Conservation (phyloP, 2,329 filamentous ascomycete species). For the Colletotrichum ledebouriae region DNA sequence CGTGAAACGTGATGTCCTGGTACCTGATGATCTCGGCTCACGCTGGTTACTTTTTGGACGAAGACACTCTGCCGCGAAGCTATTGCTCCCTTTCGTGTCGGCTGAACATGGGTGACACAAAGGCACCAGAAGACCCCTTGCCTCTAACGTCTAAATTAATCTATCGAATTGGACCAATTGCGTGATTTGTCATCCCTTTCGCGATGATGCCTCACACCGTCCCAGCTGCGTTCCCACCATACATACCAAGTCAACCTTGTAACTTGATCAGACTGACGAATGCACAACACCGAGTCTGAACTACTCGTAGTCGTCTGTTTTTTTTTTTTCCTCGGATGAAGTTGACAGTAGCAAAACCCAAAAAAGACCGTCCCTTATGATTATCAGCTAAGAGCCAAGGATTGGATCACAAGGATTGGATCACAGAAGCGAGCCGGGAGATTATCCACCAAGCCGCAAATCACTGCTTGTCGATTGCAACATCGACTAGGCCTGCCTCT, state of each 20-base stretch:
- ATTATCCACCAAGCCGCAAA: not conserved
- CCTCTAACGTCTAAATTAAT: not conserved
- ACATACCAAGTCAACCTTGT: not conserved
- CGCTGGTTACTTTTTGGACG: not conserved
- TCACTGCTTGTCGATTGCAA: not conserved
- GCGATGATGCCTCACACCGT: not conserved
- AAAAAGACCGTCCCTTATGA: slow-evolving; percentile 14
- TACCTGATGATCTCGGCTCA: slow-evolving; percentile 1
- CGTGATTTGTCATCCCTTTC: slow-evolving; percentile 12
- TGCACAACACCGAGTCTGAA: slow-evolving; percentile 18
- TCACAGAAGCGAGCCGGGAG: slow-evolving; percentile 1
- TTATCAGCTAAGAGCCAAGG: slow-evolving; percentile 22
- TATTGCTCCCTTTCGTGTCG: too few species aligned
- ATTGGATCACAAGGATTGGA: slow-evolving; percentile 23
- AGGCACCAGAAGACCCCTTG: too few species aligned
- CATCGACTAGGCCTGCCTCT: not conserved
- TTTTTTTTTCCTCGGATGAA: not conserved
- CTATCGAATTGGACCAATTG: not conserved
- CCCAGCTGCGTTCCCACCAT: slow-evolving; percentile 28
- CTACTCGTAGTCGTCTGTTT: slow-evolving; percentile 8
- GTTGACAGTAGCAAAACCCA: not conserved
- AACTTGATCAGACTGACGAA: slow-evolving; percentile 2
- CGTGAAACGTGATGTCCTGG: slow-evolving; percentile 21
- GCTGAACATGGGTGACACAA: too few species aligned
- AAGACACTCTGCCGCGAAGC: not conserved